phyloP scores from a whole-genome alignment of 495 filamentous ascomycete genomes.

The Talaromyces liani region DNA sequence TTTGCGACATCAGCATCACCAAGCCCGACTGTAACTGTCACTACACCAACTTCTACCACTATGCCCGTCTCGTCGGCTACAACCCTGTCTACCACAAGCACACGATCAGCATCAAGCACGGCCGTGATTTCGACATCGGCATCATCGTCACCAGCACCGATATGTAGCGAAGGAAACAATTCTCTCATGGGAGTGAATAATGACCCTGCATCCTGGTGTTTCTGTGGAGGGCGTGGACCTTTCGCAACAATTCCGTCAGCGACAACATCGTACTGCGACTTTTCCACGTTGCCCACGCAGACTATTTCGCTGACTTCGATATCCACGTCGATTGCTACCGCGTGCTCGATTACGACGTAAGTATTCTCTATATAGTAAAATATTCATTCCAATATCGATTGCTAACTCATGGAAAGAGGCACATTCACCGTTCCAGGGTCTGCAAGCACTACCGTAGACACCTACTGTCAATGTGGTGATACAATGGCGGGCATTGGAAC shows the following conservation, averaged over 20 bases:
- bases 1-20: background rate
- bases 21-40: background rate
- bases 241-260: constrained; percentile 1
- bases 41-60: background rate
- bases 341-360: background rate
- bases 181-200: constrained; percentile 1
- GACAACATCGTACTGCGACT: constrained; percentile 6
- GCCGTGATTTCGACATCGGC: background rate
- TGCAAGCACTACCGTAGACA: background rate
- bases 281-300: constrained; percentile 2
- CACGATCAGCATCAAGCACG: background rate
- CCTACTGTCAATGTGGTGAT: constrained; percentile 3
- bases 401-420: background rate
- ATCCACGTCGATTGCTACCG: background rate
- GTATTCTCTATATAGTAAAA: background rate
- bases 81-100: background rate
- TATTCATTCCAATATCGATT: background rate
- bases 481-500: background rate
- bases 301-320: constrained; percentile 5
- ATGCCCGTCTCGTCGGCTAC: background rate
- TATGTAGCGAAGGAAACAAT: constrained; percentile 1
- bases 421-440: background rate
- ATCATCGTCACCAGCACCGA: background rate
- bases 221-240: constrained; percentile 3
- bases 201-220: constrained; percentile 6